These are phyloP conservation scores for Furcasterigmium sp. DNA, from an alignment of 2,329 filamentous ascomycete genomes.

Conservation along the genomic window DNA sequence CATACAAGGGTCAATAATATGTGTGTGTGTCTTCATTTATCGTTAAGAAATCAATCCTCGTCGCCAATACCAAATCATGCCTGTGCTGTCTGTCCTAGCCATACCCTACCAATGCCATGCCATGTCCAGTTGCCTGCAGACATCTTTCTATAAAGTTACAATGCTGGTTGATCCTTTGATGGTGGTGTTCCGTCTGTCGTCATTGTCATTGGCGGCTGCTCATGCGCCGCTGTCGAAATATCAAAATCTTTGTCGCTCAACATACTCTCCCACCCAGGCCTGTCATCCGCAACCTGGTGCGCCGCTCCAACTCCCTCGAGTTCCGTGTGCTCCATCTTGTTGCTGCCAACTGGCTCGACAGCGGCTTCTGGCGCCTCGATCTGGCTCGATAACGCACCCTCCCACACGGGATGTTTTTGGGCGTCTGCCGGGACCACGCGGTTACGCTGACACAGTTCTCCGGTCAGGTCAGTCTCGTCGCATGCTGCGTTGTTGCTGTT, in stretches of 20 bases:
- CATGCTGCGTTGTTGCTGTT: conserved; percentile 2
- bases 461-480: conserved; percentile 2
- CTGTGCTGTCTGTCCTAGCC: too few relatives aligned
- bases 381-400: not conserved
- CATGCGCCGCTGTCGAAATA: not conserved
- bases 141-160: conserved; percentile 3
- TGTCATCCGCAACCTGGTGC: conserved; percentile 12
- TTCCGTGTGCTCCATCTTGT: conserved; percentile 5
- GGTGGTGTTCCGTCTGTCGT: not conserved
- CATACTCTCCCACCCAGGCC: conserved; percentile 9
- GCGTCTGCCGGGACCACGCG: too few relatives aligned
- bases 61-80: too few relatives aligned
- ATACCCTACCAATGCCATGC: not conserved
- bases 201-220: conserved; percentile 5
- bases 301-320: conserved; percentile 20
- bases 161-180: conserved; percentile 3
- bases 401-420: too few relatives aligned
- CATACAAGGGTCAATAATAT: too few relatives aligned
- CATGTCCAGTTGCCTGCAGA: conserved; percentile 3
- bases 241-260: conserved; percentile 7
- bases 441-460: too few relatives aligned
- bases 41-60: too few relatives aligned
- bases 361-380: not conserved
- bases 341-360: not conserved
- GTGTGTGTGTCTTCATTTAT: too few relatives aligned